These are phyloP conservation scores for Fusarium algeriense DNA, from an alignment of 2,329 filamentous ascomycete species.

Conservation along the genomic window DNA sequence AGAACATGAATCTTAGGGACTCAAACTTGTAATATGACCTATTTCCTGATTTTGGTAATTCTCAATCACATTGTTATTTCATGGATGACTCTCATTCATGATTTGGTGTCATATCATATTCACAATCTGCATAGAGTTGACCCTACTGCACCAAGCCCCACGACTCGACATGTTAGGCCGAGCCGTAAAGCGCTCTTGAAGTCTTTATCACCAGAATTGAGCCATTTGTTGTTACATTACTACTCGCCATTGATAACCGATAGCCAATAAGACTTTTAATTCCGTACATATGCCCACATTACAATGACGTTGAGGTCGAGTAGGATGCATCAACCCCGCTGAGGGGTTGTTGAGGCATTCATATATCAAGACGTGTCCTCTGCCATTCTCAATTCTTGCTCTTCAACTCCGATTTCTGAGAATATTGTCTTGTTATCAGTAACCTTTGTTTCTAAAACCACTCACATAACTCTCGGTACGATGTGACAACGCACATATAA, in stretches of 20 bases:
- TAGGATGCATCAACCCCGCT: conserved; percentile 40
- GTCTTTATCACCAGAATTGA: conserved; percentile 1
- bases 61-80: neutral
- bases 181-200: conserved; percentile 7
- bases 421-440: neutral
- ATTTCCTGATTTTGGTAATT: neutral
- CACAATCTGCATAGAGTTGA: neutral
- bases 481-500: conserved; percentile 43
- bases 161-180: conserved; percentile 8
- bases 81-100: neutral
- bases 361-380: conserved; percentile 32
- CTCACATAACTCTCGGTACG: conserved; percentile 40
- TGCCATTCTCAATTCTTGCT: neutral
- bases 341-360: conserved; percentile 26
- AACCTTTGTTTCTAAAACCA: conserved; percentile 1
- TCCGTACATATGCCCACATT: conserved; percentile 19
- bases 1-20: neutral
- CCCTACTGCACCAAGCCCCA: conserved; percentile 28
- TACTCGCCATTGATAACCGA: conserved; percentile 18
- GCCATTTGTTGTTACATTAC: conserved; percentile 20
- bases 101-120: conserved; percentile 11
- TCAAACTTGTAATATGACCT: neutral
- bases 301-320: conserved; percentile 34
- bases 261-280: conserved; percentile 34
- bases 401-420: conserved; percentile 9